Conservation (phyloP, 768 basidiomycete genomes). For the Strobilomyces confusus region DNA sequence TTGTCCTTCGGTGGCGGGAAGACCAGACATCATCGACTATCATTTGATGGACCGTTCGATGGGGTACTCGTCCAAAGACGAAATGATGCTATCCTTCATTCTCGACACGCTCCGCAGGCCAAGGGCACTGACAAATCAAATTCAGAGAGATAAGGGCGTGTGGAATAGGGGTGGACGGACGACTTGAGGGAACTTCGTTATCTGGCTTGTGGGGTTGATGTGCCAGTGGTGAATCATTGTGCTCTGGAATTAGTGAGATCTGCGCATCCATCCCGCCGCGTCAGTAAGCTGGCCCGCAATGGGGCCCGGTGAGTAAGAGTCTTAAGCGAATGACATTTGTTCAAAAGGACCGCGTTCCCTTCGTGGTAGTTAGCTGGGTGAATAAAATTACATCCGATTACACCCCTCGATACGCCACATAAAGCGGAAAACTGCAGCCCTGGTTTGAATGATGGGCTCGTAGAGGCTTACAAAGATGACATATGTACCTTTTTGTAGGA, state of each 20-base stretch:
- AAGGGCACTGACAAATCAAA: constrained; percentile 39
- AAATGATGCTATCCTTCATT: constrained; percentile 46
- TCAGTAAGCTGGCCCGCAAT: constrained; percentile 14
- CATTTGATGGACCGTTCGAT: constrained; percentile 62
- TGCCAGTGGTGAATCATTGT: too few species aligned
- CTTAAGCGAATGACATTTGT: neutral
- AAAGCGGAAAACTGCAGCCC: neutral
- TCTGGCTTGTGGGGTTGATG: constrained; percentile 14
- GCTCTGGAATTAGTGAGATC: constrained; percentile 4
- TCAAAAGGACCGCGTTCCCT: neutral
- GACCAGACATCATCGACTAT: constrained; percentile 41
- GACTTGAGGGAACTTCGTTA: constrained; percentile 34
- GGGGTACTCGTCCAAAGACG: constrained; percentile 46
- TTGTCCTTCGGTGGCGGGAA: constrained; percentile 52
- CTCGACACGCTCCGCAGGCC: constrained; percentile 49
- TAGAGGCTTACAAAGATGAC: neutral
- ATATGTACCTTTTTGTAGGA: constrained; percentile 1
- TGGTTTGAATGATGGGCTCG: neutral
- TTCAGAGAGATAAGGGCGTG: constrained; percentile 8
- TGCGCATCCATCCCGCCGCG: constrained; percentile 12
- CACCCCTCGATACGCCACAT: neutral
- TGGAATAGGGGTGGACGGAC: constrained; percentile 8
- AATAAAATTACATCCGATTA: neutral
- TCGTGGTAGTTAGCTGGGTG: neutral
- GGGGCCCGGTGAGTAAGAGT: constrained; percentile 9